A percentile compares a stretch with the other conserved stretches of the same genome.
Evolutionary conservation across 192 early-diverging fungal species (phyloP).

Genomic region (Gamsiella multidivaricata): DNA sequence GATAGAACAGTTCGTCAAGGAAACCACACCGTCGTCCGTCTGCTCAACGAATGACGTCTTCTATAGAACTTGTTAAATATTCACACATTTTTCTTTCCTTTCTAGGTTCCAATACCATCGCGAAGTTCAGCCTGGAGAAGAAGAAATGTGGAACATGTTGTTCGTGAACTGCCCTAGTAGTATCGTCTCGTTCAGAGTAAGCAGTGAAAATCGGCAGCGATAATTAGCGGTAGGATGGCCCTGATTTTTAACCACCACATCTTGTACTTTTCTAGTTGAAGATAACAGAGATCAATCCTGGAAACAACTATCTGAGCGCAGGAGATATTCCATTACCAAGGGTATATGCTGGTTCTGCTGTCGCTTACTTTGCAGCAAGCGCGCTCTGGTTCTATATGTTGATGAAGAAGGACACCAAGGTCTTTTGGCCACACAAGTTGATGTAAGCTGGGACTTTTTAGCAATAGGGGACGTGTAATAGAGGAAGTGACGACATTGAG

Average conservation of each 20-base stretch:
- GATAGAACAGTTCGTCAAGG: neutral
- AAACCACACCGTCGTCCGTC: neutral
- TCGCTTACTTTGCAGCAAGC: slow-evolving; percentile 53
- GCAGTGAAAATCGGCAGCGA: neutral
- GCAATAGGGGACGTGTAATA: neutral
- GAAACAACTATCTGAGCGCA: slow-evolving; percentile 60
- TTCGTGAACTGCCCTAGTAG: slow-evolving; percentile 61
- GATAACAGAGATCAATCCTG: slow-evolving; percentile 61
- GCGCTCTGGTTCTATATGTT: slow-evolving; percentile 49
- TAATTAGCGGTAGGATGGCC: neutral
- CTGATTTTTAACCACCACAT: neutral
- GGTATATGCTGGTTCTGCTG: slow-evolving; percentile 53
- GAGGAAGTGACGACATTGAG: too few relatives aligned
- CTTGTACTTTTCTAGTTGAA: slow-evolving; percentile 41
- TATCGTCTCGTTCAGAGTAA: slow-evolving; percentile 55
- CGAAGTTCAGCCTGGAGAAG: slow-evolving; percentile 39
- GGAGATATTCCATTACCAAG: slow-evolving; percentile 63
- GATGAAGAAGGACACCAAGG: slow-evolving; percentile 51
- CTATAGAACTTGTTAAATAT: too few relatives aligned
- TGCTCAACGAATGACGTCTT: too few relatives aligned
- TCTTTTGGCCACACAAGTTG: slow-evolving; percentile 63
- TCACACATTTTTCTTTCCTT: neutral
- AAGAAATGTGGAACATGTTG: slow-evolving; percentile 59
- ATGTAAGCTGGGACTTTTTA: slow-evolving; percentile 54
- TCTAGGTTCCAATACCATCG: slow-evolving; percentile 44